Percentiles rank a stretch among this genome's conserved stretches.
Evolutionary conservation across 2,329 filamentous ascomycete genomes (phyloP).

Genomic region (Fusarium vanettenii): DNA sequence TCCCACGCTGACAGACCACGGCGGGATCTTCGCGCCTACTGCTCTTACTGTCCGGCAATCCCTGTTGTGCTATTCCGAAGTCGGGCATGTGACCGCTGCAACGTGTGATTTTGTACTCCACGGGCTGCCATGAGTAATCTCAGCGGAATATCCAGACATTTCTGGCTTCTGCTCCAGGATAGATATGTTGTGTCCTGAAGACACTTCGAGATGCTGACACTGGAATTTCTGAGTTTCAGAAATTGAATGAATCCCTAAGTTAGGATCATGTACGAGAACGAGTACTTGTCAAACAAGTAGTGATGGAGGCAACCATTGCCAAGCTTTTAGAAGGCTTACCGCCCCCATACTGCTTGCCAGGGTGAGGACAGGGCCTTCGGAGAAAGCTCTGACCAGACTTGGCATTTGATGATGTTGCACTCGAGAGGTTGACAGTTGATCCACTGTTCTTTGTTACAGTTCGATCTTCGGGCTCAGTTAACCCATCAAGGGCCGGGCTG

Average conservation of each 20-base stretch:
- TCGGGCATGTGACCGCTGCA: background rate
- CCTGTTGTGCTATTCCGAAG: background rate
- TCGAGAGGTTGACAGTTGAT: background rate
- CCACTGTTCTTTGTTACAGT: background rate
- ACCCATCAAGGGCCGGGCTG: too few species aligned
- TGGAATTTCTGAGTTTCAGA: background rate
- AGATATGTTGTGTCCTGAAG: background rate
- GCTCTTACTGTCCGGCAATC: background rate
- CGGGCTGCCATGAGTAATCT: background rate
- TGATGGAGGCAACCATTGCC: background rate
- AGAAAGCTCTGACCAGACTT: background rate
- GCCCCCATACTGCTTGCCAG: background rate
- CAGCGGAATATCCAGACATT: background rate
- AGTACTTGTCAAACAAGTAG: background rate
- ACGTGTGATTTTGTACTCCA: background rate
- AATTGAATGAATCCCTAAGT: background rate
- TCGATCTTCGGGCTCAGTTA: too few species aligned
- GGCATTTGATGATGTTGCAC: background rate
- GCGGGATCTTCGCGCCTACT: background rate
- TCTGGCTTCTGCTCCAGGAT: background rate
- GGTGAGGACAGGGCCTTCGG: background rate
- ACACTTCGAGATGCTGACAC: background rate
- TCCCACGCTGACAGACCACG: background rate
- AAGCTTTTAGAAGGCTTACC: background rate
- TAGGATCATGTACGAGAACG: background rate